phyloP scores from a whole-genome alignment of 1,139 yeast species.

The Saccharomyces hybrid region DNA sequence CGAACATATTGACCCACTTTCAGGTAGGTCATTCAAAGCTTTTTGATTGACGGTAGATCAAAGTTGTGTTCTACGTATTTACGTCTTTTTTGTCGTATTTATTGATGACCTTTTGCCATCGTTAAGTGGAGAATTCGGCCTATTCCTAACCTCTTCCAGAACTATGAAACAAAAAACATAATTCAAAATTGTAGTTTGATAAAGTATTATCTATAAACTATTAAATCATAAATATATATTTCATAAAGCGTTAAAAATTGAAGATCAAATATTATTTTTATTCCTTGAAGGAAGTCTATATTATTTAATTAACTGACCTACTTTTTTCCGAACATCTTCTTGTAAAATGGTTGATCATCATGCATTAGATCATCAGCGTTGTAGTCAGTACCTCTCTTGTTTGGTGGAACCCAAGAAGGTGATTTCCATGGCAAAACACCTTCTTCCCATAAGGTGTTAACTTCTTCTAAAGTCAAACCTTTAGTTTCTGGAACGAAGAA shows the following conservation, averaged over 20 bases:
- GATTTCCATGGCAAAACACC: conserved; percentile 44
- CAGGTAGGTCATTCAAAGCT: not conserved
- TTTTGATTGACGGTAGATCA: not conserved
- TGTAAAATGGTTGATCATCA: conserved; percentile 24
- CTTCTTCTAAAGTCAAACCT: conserved; percentile 66
- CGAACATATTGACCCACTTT: not conserved
- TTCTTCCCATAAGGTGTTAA: conserved; percentile 49
- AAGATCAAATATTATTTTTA: not conserved
- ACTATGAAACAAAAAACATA: not conserved
- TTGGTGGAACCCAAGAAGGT: conserved; percentile 27
- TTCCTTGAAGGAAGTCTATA: not conserved
- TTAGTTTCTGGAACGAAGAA: conserved; percentile 65
- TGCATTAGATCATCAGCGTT: conserved; percentile 20
- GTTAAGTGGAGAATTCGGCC: not conserved
- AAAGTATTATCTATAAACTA: not conserved
- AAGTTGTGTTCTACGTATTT: not conserved
- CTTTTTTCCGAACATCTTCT: conserved; percentile 21
- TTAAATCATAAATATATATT: not conserved
- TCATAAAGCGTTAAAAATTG: not conserved
- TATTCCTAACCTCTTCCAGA: not conserved
- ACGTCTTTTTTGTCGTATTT: not conserved
- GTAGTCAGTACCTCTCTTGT: conserved; percentile 31
- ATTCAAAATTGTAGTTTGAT: not conserved
- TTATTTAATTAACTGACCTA: conserved; percentile 20
- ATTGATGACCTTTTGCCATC: not conserved